Evolutionary conservation across 129 eudicot species (phyloP).

Genomic region (Helianthus tuberosus): DNA sequence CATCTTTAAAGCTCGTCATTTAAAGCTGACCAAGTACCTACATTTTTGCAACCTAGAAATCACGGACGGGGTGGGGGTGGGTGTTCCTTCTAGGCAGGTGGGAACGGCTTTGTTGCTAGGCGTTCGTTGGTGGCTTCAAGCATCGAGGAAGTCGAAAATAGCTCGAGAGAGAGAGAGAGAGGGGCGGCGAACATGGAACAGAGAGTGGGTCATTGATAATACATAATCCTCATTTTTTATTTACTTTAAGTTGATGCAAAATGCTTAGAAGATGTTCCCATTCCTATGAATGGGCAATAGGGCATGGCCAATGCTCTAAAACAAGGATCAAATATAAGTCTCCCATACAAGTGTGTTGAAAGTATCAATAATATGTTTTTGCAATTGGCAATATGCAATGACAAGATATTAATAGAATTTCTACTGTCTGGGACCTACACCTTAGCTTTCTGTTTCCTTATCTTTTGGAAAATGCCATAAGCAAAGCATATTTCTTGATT

Average conservation of each 20-base stretch:
- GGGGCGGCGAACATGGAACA: too few species aligned
- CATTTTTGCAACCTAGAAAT: too few species aligned
- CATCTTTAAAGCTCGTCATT: too few species aligned
- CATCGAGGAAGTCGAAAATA: too few species aligned
- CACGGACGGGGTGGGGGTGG: too few species aligned
- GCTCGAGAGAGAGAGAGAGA: too few species aligned
- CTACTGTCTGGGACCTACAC: slow-evolving; percentile 8
- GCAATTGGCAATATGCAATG: background rate
- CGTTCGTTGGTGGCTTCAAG: too few species aligned
- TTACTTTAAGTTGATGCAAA: background rate
- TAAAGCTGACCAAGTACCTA: too few species aligned
- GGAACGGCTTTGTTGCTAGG: too few species aligned
- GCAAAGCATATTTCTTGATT: background rate
- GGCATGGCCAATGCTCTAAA: background rate
- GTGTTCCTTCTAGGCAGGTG: too few species aligned
- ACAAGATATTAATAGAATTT: slow-evolving; percentile 9
- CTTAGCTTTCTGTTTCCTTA: slow-evolving; percentile 8
- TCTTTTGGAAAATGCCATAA: slow-evolving; percentile 12
- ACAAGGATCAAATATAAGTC: slow-evolving; percentile 5
- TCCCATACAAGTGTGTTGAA: slow-evolving; percentile 7
- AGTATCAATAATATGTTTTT: slow-evolving; percentile 5
- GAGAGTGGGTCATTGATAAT: too few species aligned
- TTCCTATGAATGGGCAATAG: background rate
- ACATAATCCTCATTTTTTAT: too few species aligned
- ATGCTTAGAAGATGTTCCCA: background rate